Percentiles rank a stretch among this genome's conserved stretches.
Evolutionary conservation across 2,329 filamentous ascomycete species (phyloP).

Genomic region (Cadophora sp.): DNA sequence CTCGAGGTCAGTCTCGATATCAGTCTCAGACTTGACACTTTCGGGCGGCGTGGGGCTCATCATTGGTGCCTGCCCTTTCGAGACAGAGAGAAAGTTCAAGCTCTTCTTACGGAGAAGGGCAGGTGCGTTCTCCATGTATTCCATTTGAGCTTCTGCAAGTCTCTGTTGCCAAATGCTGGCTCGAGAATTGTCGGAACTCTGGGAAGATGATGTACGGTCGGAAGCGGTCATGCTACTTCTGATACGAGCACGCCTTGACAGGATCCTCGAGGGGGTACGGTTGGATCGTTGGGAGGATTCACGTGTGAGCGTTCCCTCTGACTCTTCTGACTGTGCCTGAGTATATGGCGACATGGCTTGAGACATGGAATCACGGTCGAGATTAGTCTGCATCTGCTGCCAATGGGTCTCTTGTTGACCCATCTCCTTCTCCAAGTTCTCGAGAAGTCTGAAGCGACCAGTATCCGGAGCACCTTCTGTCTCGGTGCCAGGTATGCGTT

Average conservation of each 20-base stretch:
- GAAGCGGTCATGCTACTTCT: constrained; percentile 42
- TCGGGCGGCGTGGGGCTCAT: constrained; percentile 62
- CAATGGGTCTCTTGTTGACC: constrained; percentile 64
- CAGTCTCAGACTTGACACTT: constrained; percentile 43
- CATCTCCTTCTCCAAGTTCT: constrained; percentile 68
- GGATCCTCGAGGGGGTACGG: constrained; percentile 48
- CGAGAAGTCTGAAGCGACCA: constrained; percentile 51
- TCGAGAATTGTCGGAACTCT: constrained; percentile 44
- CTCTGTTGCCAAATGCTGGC: constrained; percentile 53
- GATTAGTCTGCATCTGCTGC: constrained; percentile 61
- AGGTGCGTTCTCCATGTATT: constrained; percentile 52
- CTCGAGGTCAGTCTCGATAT: constrained; percentile 31
- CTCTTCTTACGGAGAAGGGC: constrained; percentile 47
- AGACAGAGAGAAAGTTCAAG: constrained; percentile 50
- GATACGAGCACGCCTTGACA: constrained; percentile 49
- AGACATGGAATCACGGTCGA: constrained; percentile 48
- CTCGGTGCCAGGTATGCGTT: constrained; percentile 33
- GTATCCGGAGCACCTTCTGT: constrained; percentile 21
- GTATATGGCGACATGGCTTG: constrained; percentile 34
- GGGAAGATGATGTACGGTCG: constrained; percentile 41
- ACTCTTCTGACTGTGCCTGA: constrained; percentile 26
- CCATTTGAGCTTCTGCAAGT: constrained; percentile 53
- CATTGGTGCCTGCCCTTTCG: constrained; percentile 49
- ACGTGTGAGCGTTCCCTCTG: constrained; percentile 22
- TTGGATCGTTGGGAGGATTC: constrained; percentile 42